These are phyloP conservation scores for Gonium pectorale DNA, from an alignment of 139 green algal genomes.

Conservation along the genomic window DNA sequence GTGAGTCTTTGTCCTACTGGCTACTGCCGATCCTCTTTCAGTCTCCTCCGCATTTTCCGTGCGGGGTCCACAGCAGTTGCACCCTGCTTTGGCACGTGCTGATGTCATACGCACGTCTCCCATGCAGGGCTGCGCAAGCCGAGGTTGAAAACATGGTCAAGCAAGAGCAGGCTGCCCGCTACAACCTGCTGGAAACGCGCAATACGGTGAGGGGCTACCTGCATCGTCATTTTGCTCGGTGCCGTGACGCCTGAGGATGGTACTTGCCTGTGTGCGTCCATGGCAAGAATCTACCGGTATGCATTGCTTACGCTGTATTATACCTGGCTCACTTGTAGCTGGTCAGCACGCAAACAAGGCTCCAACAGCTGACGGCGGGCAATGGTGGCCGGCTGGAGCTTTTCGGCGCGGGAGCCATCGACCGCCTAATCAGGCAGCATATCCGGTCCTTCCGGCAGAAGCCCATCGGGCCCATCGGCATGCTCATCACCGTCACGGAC, in stretches of 20 bases:
- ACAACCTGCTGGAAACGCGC: neutral
- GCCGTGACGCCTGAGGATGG: too few species aligned
- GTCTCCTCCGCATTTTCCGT: too few species aligned
- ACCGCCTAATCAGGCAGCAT: conserved; percentile 14
- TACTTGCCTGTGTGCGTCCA: too few species aligned
- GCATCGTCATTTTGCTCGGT: too few species aligned
- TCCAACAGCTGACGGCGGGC: neutral
- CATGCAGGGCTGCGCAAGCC: neutral
- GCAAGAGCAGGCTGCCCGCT: neutral
- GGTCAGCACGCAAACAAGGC: neutral
- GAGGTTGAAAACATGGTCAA: neutral
- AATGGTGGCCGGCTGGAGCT: conserved; percentile 5
- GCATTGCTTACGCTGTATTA: too few species aligned
- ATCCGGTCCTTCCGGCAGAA: conserved; percentile 12
- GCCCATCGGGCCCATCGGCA: conserved; percentile 64
- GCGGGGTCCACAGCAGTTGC: too few species aligned
- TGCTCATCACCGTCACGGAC: conserved; percentile 44
- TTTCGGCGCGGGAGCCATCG: conserved; percentile 12
- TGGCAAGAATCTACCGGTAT: too few species aligned
- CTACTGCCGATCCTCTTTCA: too few species aligned
- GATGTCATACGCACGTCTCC: too few species aligned
- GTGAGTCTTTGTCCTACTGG: too few species aligned
- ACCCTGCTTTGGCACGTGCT: too few species aligned
- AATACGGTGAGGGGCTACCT: neutral
- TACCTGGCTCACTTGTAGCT: too few species aligned